Conservation (phyloP, 371 early-diverging fungal genomes). For the Lichtheimia hyalospora region DNA sequence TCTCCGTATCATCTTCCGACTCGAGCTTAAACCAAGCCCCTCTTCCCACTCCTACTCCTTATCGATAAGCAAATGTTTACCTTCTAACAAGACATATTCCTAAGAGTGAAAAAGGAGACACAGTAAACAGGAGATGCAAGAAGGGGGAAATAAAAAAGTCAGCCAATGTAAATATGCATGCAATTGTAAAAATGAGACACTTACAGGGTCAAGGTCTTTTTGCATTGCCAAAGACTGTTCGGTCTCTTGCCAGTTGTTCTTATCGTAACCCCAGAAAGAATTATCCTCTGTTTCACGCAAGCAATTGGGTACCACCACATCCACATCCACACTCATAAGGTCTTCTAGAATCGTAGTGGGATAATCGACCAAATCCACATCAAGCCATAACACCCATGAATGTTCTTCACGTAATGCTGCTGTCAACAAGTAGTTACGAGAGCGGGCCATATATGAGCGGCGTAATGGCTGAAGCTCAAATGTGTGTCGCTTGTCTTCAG, state of each 20-base stretch:
- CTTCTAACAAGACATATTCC: constrained; percentile 44
- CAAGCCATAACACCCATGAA: constrained; percentile 62
- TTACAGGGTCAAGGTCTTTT: constrained; percentile 40
- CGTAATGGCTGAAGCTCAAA: constrained; percentile 54
- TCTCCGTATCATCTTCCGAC: constrained; percentile 5
- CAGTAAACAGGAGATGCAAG: not conserved
- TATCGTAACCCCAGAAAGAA: constrained; percentile 63
- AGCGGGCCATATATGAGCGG: constrained; percentile 59
- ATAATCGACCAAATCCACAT: constrained; percentile 59
- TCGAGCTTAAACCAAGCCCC: not conserved
- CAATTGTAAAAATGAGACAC: not conserved
- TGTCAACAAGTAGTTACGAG: constrained; percentile 57
- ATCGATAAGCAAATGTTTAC: constrained; percentile 17
- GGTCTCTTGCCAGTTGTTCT: constrained; percentile 73
- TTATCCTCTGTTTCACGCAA: constrained; percentile 46
- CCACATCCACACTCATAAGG: constrained; percentile 51
- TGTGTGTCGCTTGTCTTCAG: constrained; percentile 48
- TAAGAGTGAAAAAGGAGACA: not conserved
- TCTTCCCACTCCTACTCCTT: not conserved
- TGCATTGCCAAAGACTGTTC: constrained; percentile 51
- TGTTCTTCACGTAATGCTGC: constrained; percentile 50
- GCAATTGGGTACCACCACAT: constrained; percentile 62
- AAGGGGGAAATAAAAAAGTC: not conserved
- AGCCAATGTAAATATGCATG: not conserved
- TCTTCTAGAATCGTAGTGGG: constrained; percentile 54